Conservation (phyloP, 2,329 filamentous ascomycete genomes). For the Pyrenophora seminiperda region DNA sequence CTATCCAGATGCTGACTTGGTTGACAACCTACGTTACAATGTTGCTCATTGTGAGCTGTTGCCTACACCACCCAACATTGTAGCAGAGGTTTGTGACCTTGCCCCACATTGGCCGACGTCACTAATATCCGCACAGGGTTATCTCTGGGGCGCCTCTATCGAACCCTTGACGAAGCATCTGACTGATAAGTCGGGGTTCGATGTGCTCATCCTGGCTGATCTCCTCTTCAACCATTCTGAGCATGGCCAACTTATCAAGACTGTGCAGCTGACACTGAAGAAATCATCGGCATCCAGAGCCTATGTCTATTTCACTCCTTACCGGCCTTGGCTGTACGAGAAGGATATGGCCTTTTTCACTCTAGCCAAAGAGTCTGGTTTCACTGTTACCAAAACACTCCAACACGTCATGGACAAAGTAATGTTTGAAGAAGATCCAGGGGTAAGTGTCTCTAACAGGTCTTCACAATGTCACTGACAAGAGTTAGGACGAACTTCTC, state of each 20-base stretch:
- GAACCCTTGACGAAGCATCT: slow-evolving; percentile 64
- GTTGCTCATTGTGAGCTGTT: slow-evolving; percentile 62
- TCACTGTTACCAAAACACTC: slow-evolving; percentile 77
- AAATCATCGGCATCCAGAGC: slow-evolving; percentile 63
- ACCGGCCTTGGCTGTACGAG: slow-evolving; percentile 85
- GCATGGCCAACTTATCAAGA: slow-evolving; percentile 76
- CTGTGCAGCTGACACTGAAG: slow-evolving; percentile 70
- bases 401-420: slow-evolving; percentile 83
- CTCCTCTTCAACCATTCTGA: slow-evolving; percentile 90
- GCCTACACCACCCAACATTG: slow-evolving; percentile 44
- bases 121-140: slow-evolving; percentile 60
- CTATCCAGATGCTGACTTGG: slow-evolving; percentile 83
- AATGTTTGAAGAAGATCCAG: slow-evolving; percentile 87
- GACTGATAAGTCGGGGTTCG: slow-evolving; percentile 62
- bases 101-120: background rate
- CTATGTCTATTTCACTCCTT: slow-evolving; percentile 92
- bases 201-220: slow-evolving; percentile 84
- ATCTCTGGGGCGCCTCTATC: slow-evolving; percentile 78
- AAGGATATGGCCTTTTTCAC: slow-evolving; percentile 90
- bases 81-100: slow-evolving; percentile 41
- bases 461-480: background rate
- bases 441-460: slow-evolving; percentile 55
- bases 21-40: slow-evolving; percentile 79
- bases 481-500: slow-evolving; percentile 69
- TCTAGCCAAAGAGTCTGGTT: slow-evolving; percentile 70